Evolutionary conservation across 331 rosid genomes (phyloP).

Genomic region (Phaseolus coccineus): DNA sequence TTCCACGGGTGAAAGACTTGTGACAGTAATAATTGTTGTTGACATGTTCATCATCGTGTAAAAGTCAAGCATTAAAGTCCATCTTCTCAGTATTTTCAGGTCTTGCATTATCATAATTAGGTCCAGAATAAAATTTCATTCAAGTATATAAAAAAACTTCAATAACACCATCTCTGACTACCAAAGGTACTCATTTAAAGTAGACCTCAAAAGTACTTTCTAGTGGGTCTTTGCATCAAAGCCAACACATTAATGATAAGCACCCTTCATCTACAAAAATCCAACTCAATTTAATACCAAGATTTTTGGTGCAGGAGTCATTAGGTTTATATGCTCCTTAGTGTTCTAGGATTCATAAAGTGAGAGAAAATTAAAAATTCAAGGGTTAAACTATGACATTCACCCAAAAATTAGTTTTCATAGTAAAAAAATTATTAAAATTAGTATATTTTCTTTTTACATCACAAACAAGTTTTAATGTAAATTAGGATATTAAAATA

Average conservation of each 20-base stretch:
- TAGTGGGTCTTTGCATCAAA: background rate
- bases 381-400: no score
- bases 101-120: slow-evolving; percentile 7
- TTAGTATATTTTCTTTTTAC: no score
- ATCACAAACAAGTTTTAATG: no score
- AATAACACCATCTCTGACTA: slow-evolving; percentile 36
- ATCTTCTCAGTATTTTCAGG: background rate
- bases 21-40: background rate
- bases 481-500: no score
- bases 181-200: slow-evolving; percentile 9
- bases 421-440: no score
- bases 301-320: no score
- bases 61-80: slow-evolving; percentile 21
- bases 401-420: no score
- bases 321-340: no score
- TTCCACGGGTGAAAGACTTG: slow-evolving; percentile 9
- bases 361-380: no score
- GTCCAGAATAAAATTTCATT: slow-evolving; percentile 5
- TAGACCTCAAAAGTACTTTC: slow-evolving; percentile 16
- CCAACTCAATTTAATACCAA: no score
- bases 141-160: background rate
- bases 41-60: slow-evolving; percentile 2
- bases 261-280: background rate
- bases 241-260: background rate
- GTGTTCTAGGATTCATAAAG: no score